Evolutionary conservation across 257 asterid genomes (phyloP).

Genomic region (Capsicum chinense): DNA sequence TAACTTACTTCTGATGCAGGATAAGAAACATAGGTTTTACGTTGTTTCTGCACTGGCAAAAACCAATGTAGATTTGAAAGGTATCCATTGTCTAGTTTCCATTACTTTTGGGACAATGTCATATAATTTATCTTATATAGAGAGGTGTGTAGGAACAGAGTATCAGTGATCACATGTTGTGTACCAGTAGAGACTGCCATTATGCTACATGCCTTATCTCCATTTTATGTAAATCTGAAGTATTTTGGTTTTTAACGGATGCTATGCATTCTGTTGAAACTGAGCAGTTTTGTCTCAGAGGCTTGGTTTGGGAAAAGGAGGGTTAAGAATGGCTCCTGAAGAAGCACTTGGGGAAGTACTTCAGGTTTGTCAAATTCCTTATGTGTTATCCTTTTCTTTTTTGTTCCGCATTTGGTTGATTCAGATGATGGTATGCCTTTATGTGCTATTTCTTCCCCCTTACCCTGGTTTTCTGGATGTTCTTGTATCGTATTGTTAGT

Average conservation of each 20-base stretch:
- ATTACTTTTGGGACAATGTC: neutral
- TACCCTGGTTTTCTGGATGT: conserved; percentile 32
- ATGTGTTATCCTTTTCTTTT: neutral
- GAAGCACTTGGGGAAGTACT: conserved; percentile 83
- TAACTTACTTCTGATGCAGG: conserved; percentile 51
- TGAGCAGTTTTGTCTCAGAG: conserved; percentile 89
- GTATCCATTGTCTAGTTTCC: conserved; percentile 38
- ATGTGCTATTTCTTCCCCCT: conserved; percentile 19
- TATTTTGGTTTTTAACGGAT: conserved; percentile 29
- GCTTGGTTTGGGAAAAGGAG: conserved; percentile 98
- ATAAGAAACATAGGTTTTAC: conserved; percentile 85
- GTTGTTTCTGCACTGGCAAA: conserved; percentile 86
- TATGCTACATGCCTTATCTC: neutral
- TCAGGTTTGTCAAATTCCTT: conserved; percentile 53
- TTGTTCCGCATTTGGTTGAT: neutral
- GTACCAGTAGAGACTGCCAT: conserved; percentile 1
- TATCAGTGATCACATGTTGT: neutral
- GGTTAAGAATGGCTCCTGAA: conserved; percentile 92
- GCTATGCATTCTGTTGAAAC: conserved; percentile 37
- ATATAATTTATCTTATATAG: neutral
- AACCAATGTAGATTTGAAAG: conserved; percentile 89
- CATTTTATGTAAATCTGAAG: neutral
- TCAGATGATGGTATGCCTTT: neutral
- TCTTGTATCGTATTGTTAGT: conserved; percentile 5
- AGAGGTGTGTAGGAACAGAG: neutral